Evolutionary conservation across 2,329 filamentous ascomycete species (phyloP), one percentile per base, ranked within the genome.

Genomic region (Pseudocercospora macadamiae): DNA sequence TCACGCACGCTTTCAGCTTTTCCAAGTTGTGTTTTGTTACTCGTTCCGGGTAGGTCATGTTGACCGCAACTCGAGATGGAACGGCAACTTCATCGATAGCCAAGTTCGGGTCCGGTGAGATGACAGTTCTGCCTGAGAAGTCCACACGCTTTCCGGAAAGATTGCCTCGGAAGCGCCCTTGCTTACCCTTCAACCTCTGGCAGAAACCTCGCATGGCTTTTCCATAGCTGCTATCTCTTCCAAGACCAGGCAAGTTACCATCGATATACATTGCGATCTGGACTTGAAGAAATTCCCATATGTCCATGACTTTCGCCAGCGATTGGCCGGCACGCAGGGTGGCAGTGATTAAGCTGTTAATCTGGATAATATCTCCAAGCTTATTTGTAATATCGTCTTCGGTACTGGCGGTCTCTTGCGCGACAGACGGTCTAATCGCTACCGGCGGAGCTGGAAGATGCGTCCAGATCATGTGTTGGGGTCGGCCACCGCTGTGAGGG

Each of bases 221-320:
- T 59, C 91, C 90, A 60, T 92, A 89, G 7, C 91, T 90, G 10
- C 88, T 88, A 68, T 96, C 91, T 67, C 93, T 88, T 23, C 70
- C 70, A n/a, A 99, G 83, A 25, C 93, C 93, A 0, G 95, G 95
- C 2, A 96, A 88, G 68, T 97, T 93, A 64, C 93, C 96, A 78
- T 99, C 97, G 74, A 99, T 93, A 73, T 99, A 97, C 83, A 97
- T 92, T 61, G 93, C 95, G 60, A 97, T 90, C 70, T 97, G 93
- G 7, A 96, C 83, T 71, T 97, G 93, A 61, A 99, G 80, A 70
- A 93, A 97, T 71, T 99, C 95, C 95, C 95, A 99, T 68, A 96
- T 92, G 73, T 99, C 95, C 87, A 97, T 96, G 57, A 97, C 90
- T 0, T 91, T 96, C 65, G 89, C 86, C 2, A 99, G 83, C 0